phyloP scores from a whole-genome alignment of 1,139 yeast genomes.

The Nakaseomyces kungkrabaensis region DNA sequence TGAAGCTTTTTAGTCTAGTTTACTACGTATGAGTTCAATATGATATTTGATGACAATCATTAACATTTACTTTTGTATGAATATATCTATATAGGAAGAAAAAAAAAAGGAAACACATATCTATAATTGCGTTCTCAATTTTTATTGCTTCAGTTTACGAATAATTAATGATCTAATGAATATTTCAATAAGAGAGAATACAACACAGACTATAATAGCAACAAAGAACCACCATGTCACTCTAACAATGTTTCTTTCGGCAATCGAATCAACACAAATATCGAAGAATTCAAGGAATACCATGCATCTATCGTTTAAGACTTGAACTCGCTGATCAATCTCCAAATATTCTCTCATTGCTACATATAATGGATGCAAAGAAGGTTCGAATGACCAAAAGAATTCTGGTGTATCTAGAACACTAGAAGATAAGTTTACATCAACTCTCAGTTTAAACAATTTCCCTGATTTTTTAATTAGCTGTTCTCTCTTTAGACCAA shows the following conservation, averaged over 20 bases:
- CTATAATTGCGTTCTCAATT: background rate
- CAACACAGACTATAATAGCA: constrained; percentile 67
- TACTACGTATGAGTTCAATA: background rate
- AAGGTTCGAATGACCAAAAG: constrained; percentile 95
- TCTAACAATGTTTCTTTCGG: constrained; percentile 82
- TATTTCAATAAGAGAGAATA: constrained; percentile 56
- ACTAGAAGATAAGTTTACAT: constrained; percentile 82
- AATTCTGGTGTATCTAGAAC: constrained; percentile 92
- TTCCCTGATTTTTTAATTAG: constrained; percentile 81
- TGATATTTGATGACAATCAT: background rate
- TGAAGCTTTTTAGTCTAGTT: background rate
- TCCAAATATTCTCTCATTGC: constrained; percentile 90
- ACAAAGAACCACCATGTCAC: constrained; percentile 86
- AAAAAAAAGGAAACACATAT: background rate
- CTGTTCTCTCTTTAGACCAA: constrained; percentile 72
- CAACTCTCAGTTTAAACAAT: constrained; percentile 80
- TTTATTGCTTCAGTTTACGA: background rate
- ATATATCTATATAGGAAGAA: no score
- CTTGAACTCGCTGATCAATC: constrained; percentile 89
- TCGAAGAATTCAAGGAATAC: constrained; percentile 91
- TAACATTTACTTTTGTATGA: no score
- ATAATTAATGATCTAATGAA: constrained; percentile 46
- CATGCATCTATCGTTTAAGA: constrained; percentile 83
- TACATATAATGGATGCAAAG: constrained; percentile 78
- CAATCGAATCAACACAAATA: constrained; percentile 85